phyloP scores from a whole-genome alignment of 1,139 yeast species.

The Kodamaea sp. region DNA sequence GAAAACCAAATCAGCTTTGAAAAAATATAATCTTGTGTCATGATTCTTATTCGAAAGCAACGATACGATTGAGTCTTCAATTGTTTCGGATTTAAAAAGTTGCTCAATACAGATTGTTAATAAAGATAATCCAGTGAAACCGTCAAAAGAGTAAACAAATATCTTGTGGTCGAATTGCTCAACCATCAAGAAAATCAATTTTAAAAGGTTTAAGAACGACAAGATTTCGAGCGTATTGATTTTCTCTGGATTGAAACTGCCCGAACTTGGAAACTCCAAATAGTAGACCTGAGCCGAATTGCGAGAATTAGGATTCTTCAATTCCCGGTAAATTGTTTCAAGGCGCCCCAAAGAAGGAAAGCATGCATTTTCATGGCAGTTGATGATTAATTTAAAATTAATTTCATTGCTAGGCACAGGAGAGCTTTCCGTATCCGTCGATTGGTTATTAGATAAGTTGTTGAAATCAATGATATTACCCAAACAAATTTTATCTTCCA shows the following conservation, averaged over 20 bases:
- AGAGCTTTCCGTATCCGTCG: slow-evolving; percentile 2
- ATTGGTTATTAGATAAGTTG: slow-evolving; percentile 13
- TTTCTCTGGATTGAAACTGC: slow-evolving; percentile 23
- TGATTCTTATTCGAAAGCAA: slow-evolving; percentile 12
- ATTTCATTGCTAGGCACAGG: slow-evolving; percentile 12
- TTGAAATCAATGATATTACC: slow-evolving; percentile 39
- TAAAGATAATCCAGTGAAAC: slow-evolving; percentile 42
- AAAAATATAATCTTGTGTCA: slow-evolving; percentile 31
- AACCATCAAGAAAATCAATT: slow-evolving; percentile 27
- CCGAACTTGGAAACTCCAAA: slow-evolving; percentile 41
- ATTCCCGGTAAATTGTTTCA: slow-evolving; percentile 16
- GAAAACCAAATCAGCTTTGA: slow-evolving; percentile 33
- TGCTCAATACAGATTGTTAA: slow-evolving; percentile 24
- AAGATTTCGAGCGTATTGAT: slow-evolving; percentile 29
- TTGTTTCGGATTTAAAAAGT: slow-evolving; percentile 12
- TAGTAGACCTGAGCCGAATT: slow-evolving; percentile 18
- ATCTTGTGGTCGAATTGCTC: slow-evolving; percentile 23
- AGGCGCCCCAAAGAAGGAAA: slow-evolving; percentile 27
- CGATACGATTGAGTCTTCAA: slow-evolving; percentile 22
- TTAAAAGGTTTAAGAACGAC: slow-evolving; percentile 33
- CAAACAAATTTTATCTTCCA: slow-evolving; percentile 27
- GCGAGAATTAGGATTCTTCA: slow-evolving; percentile 7
- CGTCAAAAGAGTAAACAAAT: slow-evolving; percentile 41
- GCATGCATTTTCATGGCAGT: slow-evolving; percentile 37
- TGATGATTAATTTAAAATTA: slow-evolving; percentile 31